Evolutionary conservation across 768 basidiomycete genomes (phyloP).

Genomic region (Collybiopsis luxurians): DNA sequence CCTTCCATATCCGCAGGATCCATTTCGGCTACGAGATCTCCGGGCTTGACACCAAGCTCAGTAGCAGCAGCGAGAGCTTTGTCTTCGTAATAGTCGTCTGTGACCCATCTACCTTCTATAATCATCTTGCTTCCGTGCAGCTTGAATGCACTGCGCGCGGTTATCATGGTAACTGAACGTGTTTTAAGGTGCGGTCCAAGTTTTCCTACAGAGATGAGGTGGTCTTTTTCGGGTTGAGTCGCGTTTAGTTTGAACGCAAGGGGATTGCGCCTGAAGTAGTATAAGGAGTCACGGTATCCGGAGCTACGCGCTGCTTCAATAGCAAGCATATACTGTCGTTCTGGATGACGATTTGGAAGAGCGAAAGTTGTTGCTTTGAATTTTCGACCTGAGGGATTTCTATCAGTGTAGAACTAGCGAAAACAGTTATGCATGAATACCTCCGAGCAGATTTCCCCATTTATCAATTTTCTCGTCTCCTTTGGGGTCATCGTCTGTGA

Average conservation of each 20-base stretch:
- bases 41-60: constrained; percentile 78
- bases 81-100: constrained; percentile 95
- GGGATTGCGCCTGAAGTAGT: constrained; percentile 92
- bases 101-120: constrained; percentile 86
- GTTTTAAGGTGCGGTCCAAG: constrained; percentile 87
- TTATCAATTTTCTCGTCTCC: constrained; percentile 92
- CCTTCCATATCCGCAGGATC: constrained; percentile 57
- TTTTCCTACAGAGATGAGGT: constrained; percentile 84
- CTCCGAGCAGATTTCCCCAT: constrained; percentile 80
- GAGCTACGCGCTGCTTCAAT: constrained; percentile 97
- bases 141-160: constrained; percentile 91
- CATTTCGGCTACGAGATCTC: constrained; percentile 80
- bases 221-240: constrained; percentile 88
- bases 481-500: constrained; percentile 77
- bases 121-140: constrained; percentile 92
- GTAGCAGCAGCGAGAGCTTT: constrained; percentile 74
- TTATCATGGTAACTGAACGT: constrained; percentile 90
- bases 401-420: constrained; percentile 8
- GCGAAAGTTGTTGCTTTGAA: constrained; percentile 90
- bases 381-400: constrained; percentile 55
- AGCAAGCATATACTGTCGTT: constrained; percentile 89
- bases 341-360: constrained; percentile 82
- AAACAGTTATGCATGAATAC: constrained; percentile 40
- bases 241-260: constrained; percentile 90
- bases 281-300: constrained; percentile 96